Conservation (phyloP, 2,329 filamentous ascomycete species). For the Clonostachys chloroleuca region DNA sequence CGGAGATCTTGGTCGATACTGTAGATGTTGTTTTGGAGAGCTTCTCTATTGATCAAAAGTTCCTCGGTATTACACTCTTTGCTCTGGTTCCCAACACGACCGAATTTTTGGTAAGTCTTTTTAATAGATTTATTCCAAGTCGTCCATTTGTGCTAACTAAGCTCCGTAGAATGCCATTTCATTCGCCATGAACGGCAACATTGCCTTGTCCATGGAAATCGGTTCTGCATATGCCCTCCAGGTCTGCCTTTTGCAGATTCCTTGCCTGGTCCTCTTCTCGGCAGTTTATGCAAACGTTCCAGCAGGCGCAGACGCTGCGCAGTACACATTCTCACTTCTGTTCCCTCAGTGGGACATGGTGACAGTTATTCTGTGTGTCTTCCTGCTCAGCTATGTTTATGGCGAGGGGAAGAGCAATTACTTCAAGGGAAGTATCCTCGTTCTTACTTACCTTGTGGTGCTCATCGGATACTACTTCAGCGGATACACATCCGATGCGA, state of each 20-base stretch:
- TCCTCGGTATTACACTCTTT: constrained; percentile 93
- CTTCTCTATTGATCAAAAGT: constrained; percentile 93
- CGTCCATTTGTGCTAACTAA: constrained; percentile 2
- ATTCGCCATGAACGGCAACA: constrained; percentile 99
- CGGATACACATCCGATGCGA: constrained; percentile 41
- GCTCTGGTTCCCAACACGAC: constrained; percentile 97
- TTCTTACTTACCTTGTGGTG: constrained; percentile 90
- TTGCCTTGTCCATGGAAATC: constrained; percentile 98
- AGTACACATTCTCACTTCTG: constrained; percentile 77
- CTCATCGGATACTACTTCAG: constrained; percentile 89
- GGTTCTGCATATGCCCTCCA: constrained; percentile 95
- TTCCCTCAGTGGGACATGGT: constrained; percentile 99
- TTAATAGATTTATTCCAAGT: background rate
- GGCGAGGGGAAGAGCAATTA: constrained; percentile 99
- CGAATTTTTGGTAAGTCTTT: constrained; percentile 75
- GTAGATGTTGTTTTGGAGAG: constrained; percentile 94
- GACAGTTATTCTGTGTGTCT: constrained; percentile 91
- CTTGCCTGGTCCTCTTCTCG: constrained; percentile 87
- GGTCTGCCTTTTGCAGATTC: constrained; percentile 91
- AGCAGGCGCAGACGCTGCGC: constrained; percentile 28
- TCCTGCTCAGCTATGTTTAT: constrained; percentile 95
- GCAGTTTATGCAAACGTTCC: constrained; percentile 58
- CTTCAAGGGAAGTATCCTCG: constrained; percentile 95
- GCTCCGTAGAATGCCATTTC: constrained; percentile 81
- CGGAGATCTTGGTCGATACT: constrained; percentile 93